Evolutionary conservation across 2,329 filamentous ascomycete species (phyloP).

Genomic region (Alternaria tenuissima): DNA sequence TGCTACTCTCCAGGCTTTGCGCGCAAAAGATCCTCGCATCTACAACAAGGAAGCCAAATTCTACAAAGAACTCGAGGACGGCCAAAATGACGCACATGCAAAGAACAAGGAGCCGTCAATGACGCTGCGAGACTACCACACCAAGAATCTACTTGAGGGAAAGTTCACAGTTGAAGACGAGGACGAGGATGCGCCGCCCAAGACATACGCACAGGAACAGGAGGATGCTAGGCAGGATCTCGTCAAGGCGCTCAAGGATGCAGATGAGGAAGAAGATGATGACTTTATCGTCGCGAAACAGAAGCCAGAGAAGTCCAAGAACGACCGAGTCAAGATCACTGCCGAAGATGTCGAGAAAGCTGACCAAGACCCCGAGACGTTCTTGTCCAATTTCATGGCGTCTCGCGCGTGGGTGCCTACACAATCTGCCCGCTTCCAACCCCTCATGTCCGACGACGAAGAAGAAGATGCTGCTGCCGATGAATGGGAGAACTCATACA

Average conservation of each 20-base stretch:
- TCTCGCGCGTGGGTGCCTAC: conserved; percentile 86
- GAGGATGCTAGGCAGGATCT: conserved; percentile 80
- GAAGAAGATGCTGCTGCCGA: conserved; percentile 78
- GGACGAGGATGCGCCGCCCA: conserved; percentile 63
- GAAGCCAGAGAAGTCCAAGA: conserved; percentile 48
- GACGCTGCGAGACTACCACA: conserved; percentile 88
- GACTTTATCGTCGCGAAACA: conserved; percentile 79
- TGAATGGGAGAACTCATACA: conserved; percentile 91
- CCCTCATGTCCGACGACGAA: conserved; percentile 93
- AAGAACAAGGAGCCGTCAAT: conserved; percentile 78
- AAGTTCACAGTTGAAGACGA: conserved; percentile 66
- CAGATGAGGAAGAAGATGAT: conserved; percentile 67
- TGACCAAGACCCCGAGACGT: conserved; percentile 89
- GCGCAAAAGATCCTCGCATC: conserved; percentile 87
- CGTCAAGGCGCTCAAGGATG: conserved; percentile 80
- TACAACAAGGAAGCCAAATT: conserved; percentile 85
- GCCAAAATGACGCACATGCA: conserved; percentile 46
- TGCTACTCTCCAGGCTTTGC: conserved; percentile 85
- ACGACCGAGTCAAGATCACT: conserved; percentile 50
- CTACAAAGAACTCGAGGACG: conserved; percentile 72
- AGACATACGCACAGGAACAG: conserved; percentile 89
- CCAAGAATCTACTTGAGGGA: conserved; percentile 83
- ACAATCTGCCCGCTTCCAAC: conserved; percentile 72
- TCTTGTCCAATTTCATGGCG: conserved; percentile 95
- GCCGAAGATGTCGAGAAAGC: conserved; percentile 72